These are phyloP conservation scores for Phylloporus arenicola DNA, from an alignment of 768 basidiomycete genomes.

Conservation along the genomic window DNA sequence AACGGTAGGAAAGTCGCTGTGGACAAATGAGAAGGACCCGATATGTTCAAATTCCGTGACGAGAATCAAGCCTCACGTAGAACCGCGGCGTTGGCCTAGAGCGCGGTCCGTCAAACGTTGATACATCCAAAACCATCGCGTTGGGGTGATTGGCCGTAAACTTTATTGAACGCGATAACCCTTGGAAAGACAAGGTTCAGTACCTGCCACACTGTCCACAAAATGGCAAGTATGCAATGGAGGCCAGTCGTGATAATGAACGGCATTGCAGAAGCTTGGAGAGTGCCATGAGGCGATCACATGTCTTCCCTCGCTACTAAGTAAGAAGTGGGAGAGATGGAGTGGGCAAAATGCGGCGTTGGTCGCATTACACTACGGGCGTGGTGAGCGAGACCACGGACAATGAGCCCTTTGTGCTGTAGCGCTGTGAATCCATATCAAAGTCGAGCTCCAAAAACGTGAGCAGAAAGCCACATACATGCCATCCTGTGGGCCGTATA, in stretches of 20 bases:
- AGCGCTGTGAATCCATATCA: background rate
- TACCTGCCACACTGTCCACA: background rate
- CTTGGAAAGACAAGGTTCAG: constrained; percentile 3
- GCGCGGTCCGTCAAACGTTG: constrained; percentile 1
- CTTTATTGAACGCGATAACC: background rate
- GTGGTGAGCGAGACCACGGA: constrained; percentile 3
- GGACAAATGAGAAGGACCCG: constrained; percentile 13
- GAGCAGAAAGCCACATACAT: background rate
- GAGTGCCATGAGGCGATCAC: constrained; percentile 26
- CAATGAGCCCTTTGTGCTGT: constrained; percentile 9
- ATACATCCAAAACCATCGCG: background rate
- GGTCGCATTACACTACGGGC: constrained; percentile 13
- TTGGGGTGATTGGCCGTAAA: background rate
- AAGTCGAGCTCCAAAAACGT: background rate
- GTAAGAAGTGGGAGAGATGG: background rate
- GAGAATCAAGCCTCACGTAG: constrained; percentile 2
- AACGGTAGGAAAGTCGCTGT: background rate
- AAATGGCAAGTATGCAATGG: constrained; percentile 14
- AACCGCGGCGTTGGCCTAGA: background rate
- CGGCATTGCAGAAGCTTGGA: background rate
- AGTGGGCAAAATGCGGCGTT: constrained; percentile 11
- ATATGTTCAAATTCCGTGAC: constrained; percentile 2
- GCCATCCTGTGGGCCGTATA: constrained; percentile 19
- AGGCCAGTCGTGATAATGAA: constrained; percentile 2
- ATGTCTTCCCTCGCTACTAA: constrained; percentile 11